Evolutionary conservation across 1,284 basidiomycete species (phyloP), one percentile per base, ranked within the genome.

Genomic region (Microbotryomycetes sp.): DNA sequence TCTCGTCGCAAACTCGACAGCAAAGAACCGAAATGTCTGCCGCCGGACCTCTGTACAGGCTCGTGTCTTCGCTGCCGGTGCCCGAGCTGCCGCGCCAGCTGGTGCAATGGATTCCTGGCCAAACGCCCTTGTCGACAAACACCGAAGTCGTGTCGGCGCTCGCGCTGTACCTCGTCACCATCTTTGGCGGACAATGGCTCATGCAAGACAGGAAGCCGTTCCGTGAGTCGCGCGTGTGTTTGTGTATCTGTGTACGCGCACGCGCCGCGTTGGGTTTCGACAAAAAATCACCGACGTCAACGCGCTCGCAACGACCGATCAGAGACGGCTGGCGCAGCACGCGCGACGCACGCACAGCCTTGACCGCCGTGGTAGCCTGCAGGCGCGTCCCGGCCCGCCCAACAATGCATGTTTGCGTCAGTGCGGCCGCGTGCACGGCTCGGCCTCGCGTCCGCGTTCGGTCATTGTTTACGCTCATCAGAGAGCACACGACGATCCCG

Each of bases 101-200:
- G 51, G 81, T 80, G 56, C 81, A 81, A 62, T 91, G 87, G 82
- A 81, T 87, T 60, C 79, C 79, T 46, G 88, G 86, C 26, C 76
- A 81, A 71, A 88, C 88, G 0, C 91, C 91, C 6, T 75, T 96
- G 59, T 91, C 89, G 56, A 94, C 89, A 11, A 78, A 83, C 59
- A 81, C 83, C 66, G 80, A 82, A 67, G 92, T 96, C 62, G 76
- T 83, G 52, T 77, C 82, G 21, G 79, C 86, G 23, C 81, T 97
- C 65, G 81, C 77, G 31, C 82, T 82, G 60, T 98, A 98, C 81
- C 84, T 98, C 69, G 84, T 83, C 74, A 79, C 88, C 79, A 87
- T 98, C 76, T 97, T 97, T 73, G 84, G 88, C 65, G 83, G 89
- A 49, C 86, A 86, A 72, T 84, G 84, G 70, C 76, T 89, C 72